Evolutionary conservation across 345 rosid genomes (phyloP).

Genomic region (Atalantia buxifolia): DNA sequence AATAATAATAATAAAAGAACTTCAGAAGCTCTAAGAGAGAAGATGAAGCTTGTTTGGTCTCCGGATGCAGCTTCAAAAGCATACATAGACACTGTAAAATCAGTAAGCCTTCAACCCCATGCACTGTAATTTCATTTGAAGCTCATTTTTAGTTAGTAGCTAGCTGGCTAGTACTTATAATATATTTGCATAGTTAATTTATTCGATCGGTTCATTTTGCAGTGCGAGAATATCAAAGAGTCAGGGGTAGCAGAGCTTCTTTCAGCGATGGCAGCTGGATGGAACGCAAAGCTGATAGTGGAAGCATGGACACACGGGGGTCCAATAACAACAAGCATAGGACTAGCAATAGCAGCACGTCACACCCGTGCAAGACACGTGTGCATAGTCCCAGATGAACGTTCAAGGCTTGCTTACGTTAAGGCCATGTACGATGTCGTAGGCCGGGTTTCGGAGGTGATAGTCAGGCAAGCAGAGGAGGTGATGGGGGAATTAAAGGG

Average conservation of each 20-base stretch:
- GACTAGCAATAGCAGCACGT: constrained; percentile 63
- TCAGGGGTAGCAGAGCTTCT: constrained; percentile 73
- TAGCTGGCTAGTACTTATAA: too few species aligned
- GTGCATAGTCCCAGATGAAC: constrained; percentile 74
- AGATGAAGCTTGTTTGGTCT: constrained; percentile 85
- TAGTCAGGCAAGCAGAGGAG: constrained; percentile 58
- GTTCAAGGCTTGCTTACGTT: constrained; percentile 53
- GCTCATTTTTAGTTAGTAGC: too few species aligned
- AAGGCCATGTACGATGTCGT: constrained; percentile 10
- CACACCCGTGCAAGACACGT: constrained; percentile 77
- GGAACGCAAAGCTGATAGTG: constrained; percentile 68
- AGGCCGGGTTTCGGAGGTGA: constrained; percentile 22
- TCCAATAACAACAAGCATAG: constrained; percentile 64
- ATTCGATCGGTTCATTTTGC: constrained; percentile 5
- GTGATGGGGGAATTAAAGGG: constrained; percentile 46
- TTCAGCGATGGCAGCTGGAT: constrained; percentile 90
- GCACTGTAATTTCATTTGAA: not conserved
- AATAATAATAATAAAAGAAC: not conserved
- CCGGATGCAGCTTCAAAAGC: constrained; percentile 79
- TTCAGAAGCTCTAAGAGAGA: not conserved
- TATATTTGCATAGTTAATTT: not conserved
- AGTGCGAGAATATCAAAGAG: constrained; percentile 52
- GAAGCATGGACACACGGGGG: constrained; percentile 75
- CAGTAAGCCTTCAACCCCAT: constrained; percentile 32
- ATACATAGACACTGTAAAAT: constrained; percentile 60